Evolutionary conservation across 805 yeast species (phyloP).

Genomic region (Sugiyamaella boreocaroliniensis): DNA sequence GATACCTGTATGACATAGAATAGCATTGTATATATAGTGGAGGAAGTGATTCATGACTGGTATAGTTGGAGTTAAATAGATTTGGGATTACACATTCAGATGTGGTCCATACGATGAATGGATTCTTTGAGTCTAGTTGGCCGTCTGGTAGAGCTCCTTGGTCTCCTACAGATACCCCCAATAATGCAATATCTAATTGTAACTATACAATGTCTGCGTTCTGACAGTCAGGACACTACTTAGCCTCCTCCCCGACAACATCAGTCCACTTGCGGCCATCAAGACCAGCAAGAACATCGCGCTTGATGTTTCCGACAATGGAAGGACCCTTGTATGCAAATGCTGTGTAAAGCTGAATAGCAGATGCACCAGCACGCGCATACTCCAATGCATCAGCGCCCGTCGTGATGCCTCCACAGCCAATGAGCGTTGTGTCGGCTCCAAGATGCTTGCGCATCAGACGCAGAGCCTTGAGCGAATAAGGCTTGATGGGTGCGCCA

Average conservation of each 20-base stretch:
- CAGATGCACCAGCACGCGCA: slow-evolving; percentile 91
- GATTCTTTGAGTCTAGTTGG: no score
- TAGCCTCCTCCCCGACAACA: slow-evolving; percentile 31
- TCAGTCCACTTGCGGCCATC: slow-evolving; percentile 83
- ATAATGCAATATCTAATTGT: background rate
- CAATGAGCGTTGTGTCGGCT: slow-evolving; percentile 68
- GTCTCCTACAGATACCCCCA: no score
- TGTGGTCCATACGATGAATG: no score
- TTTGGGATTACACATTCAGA: no score
- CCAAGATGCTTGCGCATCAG: slow-evolving; percentile 70
- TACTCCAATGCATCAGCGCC: slow-evolving; percentile 89
- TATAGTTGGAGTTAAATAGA: no score
- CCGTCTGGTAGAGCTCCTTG: no score
- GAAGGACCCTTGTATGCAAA: slow-evolving; percentile 94
- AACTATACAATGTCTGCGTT: background rate
- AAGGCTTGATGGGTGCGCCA: slow-evolving; percentile 84
- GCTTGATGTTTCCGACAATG: slow-evolving; percentile 53
- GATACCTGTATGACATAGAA: no score
- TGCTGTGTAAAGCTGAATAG: slow-evolving; percentile 78
- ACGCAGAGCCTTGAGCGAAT: slow-evolving; percentile 63
- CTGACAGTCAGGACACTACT: background rate
- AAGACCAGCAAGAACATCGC: slow-evolving; percentile 54
- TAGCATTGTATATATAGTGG: no score
- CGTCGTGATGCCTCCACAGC: slow-evolving; percentile 89
- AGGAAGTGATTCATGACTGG: background rate